Evolutionary conservation across 2,329 filamentous ascomycete genomes (phyloP), one percentile per base, ranked within the genome.

Genomic region (Pyrenophora tritici-repentis): DNA sequence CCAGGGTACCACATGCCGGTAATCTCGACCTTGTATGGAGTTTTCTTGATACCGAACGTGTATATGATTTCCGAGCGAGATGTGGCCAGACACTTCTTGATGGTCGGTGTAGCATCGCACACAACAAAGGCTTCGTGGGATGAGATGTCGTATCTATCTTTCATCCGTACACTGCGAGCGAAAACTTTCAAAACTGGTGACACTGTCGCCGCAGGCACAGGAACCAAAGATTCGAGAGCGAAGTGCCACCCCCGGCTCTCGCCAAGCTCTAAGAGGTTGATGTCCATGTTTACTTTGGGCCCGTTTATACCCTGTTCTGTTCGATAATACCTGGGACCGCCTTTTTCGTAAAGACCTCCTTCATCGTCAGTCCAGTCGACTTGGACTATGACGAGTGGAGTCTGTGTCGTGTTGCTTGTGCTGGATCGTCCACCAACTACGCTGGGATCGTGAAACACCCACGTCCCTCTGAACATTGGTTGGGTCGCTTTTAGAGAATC

Each of bases 231-330:
- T 24, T 69, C 63, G 2, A 73, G 46, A 3, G 54, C 56, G 29
- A 73, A 71, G 5, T 64, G 61, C 70, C 70, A 73, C 4, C 50
- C 63, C 47, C 59, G 57, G n/a, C 57, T 51, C 37, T 68, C 62
- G 37, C 61, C 65, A 3, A 73, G 51, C 41, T 73, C 70, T 14
- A 72, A 29, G 4, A 73, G 41, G n/a, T 70, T 71, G 24, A 73
- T 53, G 14, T 71, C 67, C 58, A 73, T 62, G 32, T 69, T 56
- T 33, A 61, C 49, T 26, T 42, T 60, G 1, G 62, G 62, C 2
- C 31, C 47, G 10, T 3, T 13, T 4, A 46, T 47, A n/a, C 59
- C 64, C 6, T 50, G 31, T 3, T 58, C 58, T 1, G 70, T 37
- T 24, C 48, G 62, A 36, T 56, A 73, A 42, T 56, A 73, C 12